These are phyloP conservation scores for Arthrocladium fulminans DNA, from an alignment of 2,329 filamentous ascomycete species.

Conservation along the genomic window DNA sequence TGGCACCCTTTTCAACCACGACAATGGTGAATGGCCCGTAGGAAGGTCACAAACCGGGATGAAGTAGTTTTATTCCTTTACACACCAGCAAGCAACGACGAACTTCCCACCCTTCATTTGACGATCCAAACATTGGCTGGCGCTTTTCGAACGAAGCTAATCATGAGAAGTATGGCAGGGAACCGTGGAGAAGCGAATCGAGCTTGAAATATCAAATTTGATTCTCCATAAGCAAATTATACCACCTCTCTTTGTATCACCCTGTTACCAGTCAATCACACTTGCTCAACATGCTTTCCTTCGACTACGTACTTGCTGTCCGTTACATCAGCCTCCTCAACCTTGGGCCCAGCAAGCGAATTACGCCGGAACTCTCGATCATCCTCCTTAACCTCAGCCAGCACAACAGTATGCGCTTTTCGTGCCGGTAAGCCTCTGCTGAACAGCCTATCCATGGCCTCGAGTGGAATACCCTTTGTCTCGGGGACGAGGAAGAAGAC, in stretches of 20 bases:
- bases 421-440: constrained; percentile 30
- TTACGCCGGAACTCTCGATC: constrained; percentile 29
- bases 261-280: constrained; percentile 10
- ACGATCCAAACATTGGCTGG: too few species aligned
- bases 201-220: not conserved
- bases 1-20: too few species aligned
- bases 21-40: too few species aligned
- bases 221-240: not conserved
- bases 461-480: constrained; percentile 57
- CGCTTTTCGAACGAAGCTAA: too few species aligned
- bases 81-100: too few species aligned
- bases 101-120: too few species aligned
- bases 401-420: constrained; percentile 29
- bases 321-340: constrained; percentile 24
- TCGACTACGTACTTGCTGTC: constrained; percentile 9
- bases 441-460: constrained; percentile 57
- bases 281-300: constrained; percentile 15
- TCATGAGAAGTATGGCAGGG: too few species aligned
- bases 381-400: constrained; percentile 28
- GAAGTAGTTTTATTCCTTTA: too few species aligned
- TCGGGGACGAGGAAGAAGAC: constrained; percentile 57
- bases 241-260: not conserved
- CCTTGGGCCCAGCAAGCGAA: constrained; percentile 15
- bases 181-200: not conserved
- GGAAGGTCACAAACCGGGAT: too few species aligned